Percentiles rank a stretch among this genome's conserved stretches.
Conservation (phyloP, 1,284 basidiomycete species). For the Phellopilus nigrolimitatus region DNA sequence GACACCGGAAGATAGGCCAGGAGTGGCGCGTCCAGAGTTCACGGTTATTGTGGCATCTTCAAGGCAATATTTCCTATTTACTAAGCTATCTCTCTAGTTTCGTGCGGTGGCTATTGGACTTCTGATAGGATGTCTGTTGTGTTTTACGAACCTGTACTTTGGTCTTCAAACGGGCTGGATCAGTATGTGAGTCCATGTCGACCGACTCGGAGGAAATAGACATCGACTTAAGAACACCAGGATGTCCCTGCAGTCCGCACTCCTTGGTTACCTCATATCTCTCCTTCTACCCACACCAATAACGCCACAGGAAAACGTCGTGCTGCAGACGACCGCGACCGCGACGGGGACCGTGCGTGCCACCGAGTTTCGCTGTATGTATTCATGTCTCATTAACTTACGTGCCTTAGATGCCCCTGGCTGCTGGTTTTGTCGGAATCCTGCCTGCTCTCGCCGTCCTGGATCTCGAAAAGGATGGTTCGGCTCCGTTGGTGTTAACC, state of each 20-base stretch:
- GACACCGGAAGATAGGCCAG: slow-evolving; percentile 4
- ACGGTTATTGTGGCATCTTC: slow-evolving; percentile 3
- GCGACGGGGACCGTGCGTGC: slow-evolving; percentile 73
- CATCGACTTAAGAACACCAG: slow-evolving; percentile 36
- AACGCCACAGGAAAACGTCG: slow-evolving; percentile 85
- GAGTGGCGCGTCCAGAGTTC: slow-evolving; percentile 14
- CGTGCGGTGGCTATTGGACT: slow-evolving; percentile 55
- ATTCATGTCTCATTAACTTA: slow-evolving; percentile 4
- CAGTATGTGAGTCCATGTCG: slow-evolving; percentile 46
- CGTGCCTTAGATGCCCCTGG: slow-evolving; percentile 78
- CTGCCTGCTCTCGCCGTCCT: slow-evolving; percentile 85
- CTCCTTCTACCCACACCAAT: slow-evolving; percentile 68
- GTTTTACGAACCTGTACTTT: slow-evolving; percentile 75
- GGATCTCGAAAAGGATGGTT: slow-evolving; percentile 70
- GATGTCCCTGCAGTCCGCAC: slow-evolving; percentile 94
- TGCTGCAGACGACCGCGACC: slow-evolving; percentile 93
- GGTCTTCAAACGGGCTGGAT: slow-evolving; percentile 78
- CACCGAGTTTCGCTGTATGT: not conserved
- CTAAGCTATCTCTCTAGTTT: slow-evolving; percentile 27
- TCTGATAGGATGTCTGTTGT: slow-evolving; percentile 66
- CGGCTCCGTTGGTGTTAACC: slow-evolving; percentile 67
- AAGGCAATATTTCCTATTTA: not conserved
- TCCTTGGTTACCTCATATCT: slow-evolving; percentile 88
- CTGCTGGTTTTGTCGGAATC: slow-evolving; percentile 93
- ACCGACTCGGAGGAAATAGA: not conserved